These are phyloP conservation scores for Cercospora zeina DNA, from an alignment of 2,329 filamentous ascomycete species.

Conservation along the genomic window DNA sequence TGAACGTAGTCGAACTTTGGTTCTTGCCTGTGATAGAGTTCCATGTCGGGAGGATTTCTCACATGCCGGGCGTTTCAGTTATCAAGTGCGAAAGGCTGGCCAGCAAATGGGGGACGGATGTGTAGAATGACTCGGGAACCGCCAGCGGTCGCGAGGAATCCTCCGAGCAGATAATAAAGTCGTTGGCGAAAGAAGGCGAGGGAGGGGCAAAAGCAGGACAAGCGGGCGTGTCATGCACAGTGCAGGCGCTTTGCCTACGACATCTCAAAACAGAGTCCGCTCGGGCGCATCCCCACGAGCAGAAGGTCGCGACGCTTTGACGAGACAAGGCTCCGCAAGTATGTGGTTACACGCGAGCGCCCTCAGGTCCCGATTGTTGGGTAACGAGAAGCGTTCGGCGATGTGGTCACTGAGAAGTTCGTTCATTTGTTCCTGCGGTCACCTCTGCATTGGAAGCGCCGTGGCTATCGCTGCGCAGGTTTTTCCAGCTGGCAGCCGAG, in stretches of 20 bases:
- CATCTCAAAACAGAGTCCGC: background rate
- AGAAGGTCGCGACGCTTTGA: slow-evolving; percentile 3
- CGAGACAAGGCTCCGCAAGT: slow-evolving; percentile 4
- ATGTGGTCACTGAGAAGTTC: background rate
- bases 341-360: slow-evolving; percentile 5
- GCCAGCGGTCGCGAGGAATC: slow-evolving; percentile 3
- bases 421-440: background rate
- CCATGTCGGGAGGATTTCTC: slow-evolving; percentile 21
- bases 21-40: slow-evolving; percentile 23
- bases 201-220: background rate
- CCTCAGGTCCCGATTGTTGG: background rate
- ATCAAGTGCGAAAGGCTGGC: background rate
- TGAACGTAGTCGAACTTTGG: slow-evolving; percentile 37
- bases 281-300: slow-evolving; percentile 8
- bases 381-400: background rate
- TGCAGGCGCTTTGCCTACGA: background rate
- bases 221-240: background rate
- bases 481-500: background rate
- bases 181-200: slow-evolving; percentile 3
- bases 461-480: background rate
- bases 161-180: slow-evolving; percentile 4
- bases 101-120: background rate
- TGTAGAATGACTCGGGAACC: slow-evolving; percentile 1
- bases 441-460: background rate
- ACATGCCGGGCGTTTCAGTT: slow-evolving; percentile 20